Conservation (phyloP, 345 rosid species). For the Linum trigynum region DNA sequence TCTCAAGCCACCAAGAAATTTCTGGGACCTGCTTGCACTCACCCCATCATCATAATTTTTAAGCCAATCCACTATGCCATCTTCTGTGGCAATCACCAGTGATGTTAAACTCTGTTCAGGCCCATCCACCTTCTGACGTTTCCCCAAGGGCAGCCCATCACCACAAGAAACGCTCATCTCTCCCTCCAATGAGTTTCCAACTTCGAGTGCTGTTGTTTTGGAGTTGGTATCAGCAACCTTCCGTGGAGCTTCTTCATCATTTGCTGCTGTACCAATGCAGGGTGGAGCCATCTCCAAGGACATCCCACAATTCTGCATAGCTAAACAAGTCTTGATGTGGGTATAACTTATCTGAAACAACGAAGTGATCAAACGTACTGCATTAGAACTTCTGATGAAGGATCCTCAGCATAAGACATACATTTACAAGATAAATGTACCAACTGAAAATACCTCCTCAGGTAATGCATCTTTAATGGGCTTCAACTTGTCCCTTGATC, state of each 20-base stretch:
- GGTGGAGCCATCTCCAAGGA: conserved; percentile 14
- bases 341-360: conserved; percentile 31
- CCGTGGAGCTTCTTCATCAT: conserved; percentile 8
- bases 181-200: conserved; percentile 4
- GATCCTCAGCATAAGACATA: background rate
- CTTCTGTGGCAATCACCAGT: conserved; percentile 19
- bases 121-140: conserved; percentile 27
- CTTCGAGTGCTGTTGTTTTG: background rate
- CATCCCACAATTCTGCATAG: conserved; percentile 23
- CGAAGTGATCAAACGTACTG: background rate
- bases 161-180: background rate
- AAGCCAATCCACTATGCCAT: conserved; percentile 23
- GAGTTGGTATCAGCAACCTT: conserved; percentile 3
- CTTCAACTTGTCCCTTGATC: conserved; percentile 34
- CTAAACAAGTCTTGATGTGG: conserved; percentile 31
- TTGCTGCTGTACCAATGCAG: background rate
- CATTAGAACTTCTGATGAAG: background rate
- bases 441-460: conserved; percentile 27
- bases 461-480: conserved; percentile 40
- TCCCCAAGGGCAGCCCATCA: conserved; percentile 11
- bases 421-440: background rate
- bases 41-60: conserved; percentile 32
- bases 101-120: conserved; percentile 10
- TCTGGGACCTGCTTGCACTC: conserved; percentile 8
- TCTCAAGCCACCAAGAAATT: background rate